phyloP scores from a whole-genome alignment of 352 stramenopile genomes.

The Albugo candida region DNA sequence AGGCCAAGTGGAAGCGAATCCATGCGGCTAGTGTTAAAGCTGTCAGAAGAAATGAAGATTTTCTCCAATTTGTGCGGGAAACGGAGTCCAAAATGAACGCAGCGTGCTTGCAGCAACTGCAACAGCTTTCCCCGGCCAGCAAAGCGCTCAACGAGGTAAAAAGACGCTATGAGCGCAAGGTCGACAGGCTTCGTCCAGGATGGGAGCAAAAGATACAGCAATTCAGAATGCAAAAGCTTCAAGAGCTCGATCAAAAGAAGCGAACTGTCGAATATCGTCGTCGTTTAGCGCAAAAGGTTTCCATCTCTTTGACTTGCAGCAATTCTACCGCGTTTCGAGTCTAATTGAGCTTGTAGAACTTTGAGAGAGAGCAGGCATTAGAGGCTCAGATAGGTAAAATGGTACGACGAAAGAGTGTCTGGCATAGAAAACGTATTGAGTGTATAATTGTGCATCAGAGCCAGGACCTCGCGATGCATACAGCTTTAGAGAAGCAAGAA shows the following conservation, averaged over 20 bases:
- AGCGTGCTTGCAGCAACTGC: slow-evolving; percentile 15
- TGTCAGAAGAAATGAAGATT: slow-evolving; percentile 44
- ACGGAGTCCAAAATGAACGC: slow-evolving; percentile 33
- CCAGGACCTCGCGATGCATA: background rate
- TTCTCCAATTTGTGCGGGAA: slow-evolving; percentile 26
- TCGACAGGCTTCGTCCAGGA: slow-evolving; percentile 44
- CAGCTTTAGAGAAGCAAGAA: too few species aligned
- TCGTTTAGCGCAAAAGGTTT: slow-evolving; percentile 52
- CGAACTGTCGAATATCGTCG: slow-evolving; percentile 37
- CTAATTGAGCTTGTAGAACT: slow-evolving; percentile 19
- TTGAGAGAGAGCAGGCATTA: slow-evolving; percentile 58
- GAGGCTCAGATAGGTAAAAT: slow-evolving; percentile 48
- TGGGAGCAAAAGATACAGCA: slow-evolving; percentile 51
- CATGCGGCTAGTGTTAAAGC: slow-evolving; percentile 17
- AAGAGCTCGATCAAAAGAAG: slow-evolving; percentile 54
- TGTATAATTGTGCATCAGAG: background rate
- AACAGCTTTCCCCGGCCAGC: slow-evolving; percentile 20
- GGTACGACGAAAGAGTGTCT: slow-evolving; percentile 11
- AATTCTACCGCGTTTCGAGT: too few species aligned
- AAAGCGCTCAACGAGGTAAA: slow-evolving; percentile 40
- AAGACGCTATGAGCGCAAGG: slow-evolving; percentile 25
- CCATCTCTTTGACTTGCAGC: too few species aligned
- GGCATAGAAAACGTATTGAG: background rate
- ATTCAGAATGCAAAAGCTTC: slow-evolving; percentile 28
- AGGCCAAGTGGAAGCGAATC: slow-evolving; percentile 38